Evolutionary conservation across 257 asterid genomes (phyloP), one percentile per base, ranked within the genome.

Genomic region (Parsonsia alboflavescens): DNA sequence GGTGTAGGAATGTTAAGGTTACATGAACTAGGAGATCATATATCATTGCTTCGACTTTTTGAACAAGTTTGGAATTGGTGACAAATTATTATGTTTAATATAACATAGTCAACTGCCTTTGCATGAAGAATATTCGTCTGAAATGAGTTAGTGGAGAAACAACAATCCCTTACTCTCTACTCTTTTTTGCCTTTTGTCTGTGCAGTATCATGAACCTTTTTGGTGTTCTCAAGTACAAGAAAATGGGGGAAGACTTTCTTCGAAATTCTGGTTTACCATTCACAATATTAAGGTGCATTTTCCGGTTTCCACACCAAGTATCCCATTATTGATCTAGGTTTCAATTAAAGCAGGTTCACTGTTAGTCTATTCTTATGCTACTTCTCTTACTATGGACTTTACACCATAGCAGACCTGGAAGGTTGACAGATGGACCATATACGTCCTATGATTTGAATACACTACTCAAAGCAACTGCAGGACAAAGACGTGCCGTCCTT

Each of bases 231-330:
- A 93, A 93, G 80, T 93, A 93, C 72, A 93, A 93, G 96, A 93
- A 91, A 84, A 91, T 90, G 98, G 98, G 96, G 71, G 98, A 93
- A 87, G 98, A 93, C 83, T 91, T 88, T 81, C 89, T 93, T 84
- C 90, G 92, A 22, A 79, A 79, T 83, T 93, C 97, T 62, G 98
- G 98, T 77, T 84, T 85, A 66, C 97, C 97, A 10, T 93, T 80
- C 81, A 91, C 98, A 75, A 90, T 93, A 75, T 89, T 93, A 82
- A 91, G 98, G 97, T 93, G 10, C 39, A 26, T 26, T 9, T 49
- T 4, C 45, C 46, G 13, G 46, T 17, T 36, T 15, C 12, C 15
- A 45, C 49, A 42, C 46, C 78, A 65, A 17, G 76, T 70, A 54
- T 72, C 61, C 26, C 53, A 62, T 80, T 42, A 48, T 68, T 50